phyloP scores from a whole-genome alignment of 495 filamentous ascomycete genomes.

The Jackrogersella minutella region DNA sequence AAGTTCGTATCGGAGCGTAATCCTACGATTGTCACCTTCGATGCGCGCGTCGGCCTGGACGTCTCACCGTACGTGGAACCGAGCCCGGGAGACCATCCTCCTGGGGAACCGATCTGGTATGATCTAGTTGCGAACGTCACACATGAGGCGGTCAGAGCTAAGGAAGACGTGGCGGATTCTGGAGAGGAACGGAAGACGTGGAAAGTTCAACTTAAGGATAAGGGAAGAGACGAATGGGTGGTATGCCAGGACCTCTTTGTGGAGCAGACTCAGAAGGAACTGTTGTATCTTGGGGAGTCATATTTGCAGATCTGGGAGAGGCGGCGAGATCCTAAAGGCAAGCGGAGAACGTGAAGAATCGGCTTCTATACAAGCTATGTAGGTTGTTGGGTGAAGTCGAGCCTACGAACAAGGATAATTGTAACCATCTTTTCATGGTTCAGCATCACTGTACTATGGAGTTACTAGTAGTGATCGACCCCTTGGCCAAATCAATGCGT shows the following conservation, averaged over 20 bases:
- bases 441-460: neutral
- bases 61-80: slow-evolving; percentile 82
- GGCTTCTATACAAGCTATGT: neutral
- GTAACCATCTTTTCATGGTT: neutral
- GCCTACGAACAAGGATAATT: slow-evolving; percentile 2
- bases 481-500: neutral
- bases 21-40: slow-evolving; percentile 97
- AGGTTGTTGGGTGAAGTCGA: neutral
- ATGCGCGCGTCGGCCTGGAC: slow-evolving; percentile 76
- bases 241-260: slow-evolving; percentile 95
- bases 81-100: slow-evolving; percentile 58
- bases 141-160: slow-evolving; percentile 80
- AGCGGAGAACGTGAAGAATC: slow-evolving; percentile 36
- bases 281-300: slow-evolving; percentile 89
- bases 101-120: slow-evolving; percentile 89
- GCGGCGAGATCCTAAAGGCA: slow-evolving; percentile 54
- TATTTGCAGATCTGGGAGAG: slow-evolving; percentile 98
- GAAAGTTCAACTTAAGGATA: slow-evolving; percentile 71
- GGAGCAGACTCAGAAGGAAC: slow-evolving; percentile 82
- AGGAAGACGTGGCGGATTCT: slow-evolving; percentile 78
- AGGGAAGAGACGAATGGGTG: slow-evolving; percentile 80
- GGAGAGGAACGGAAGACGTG: slow-evolving; percentile 87
- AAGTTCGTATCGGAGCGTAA: slow-evolving; percentile 96
- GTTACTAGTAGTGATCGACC: neutral
- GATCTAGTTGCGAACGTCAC: slow-evolving; percentile 97